Evolutionary conservation across 116 monocot species (phyloP).

Genomic region (Dioscorea cayenensis): DNA sequence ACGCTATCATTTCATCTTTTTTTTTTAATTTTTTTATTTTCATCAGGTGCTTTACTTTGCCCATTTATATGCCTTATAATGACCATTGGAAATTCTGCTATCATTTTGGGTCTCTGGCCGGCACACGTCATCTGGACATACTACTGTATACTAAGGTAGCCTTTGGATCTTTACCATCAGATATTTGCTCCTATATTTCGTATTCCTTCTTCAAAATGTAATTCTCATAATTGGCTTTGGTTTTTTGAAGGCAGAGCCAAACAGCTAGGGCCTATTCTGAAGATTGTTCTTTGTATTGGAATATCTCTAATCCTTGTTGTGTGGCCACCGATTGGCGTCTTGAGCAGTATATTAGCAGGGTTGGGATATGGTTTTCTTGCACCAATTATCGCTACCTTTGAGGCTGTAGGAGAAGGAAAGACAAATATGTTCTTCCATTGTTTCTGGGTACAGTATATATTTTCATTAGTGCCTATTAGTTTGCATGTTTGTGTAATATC

Average conservation of each 20-base stretch:
- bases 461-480: neutral
- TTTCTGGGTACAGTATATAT: slow-evolving; percentile 42
- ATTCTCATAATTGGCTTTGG: slow-evolving; percentile 6
- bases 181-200: neutral
- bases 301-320: slow-evolving; percentile 31
- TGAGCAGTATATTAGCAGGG: slow-evolving; percentile 60
- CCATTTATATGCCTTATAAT: slow-evolving; percentile 70
- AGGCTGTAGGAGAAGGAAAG: slow-evolving; percentile 93
- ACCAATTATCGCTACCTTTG: slow-evolving; percentile 79
- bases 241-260: slow-evolving; percentile 61
- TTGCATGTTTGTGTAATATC: slow-evolving; percentile 5
- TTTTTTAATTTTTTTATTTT: neutral
- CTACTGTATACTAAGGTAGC: slow-evolving; percentile 77
- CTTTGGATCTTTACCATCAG: neutral
- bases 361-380: slow-evolving; percentile 76
- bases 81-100: slow-evolving; percentile 67
- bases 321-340: slow-evolving; percentile 57
- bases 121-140: slow-evolving; percentile 76
- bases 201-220: slow-evolving; percentile 1
- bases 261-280: slow-evolving; percentile 75
- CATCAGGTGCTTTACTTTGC: slow-evolving; percentile 63
- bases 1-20: neutral
- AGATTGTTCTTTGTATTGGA: slow-evolving; percentile 44
- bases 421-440: slow-evolving; percentile 58
- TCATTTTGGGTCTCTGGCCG: slow-evolving; percentile 91